Base-by-base conservation (phyloP, 1,284 basidiomycete genomes). In the Trichosporon ovoides region DNA sequence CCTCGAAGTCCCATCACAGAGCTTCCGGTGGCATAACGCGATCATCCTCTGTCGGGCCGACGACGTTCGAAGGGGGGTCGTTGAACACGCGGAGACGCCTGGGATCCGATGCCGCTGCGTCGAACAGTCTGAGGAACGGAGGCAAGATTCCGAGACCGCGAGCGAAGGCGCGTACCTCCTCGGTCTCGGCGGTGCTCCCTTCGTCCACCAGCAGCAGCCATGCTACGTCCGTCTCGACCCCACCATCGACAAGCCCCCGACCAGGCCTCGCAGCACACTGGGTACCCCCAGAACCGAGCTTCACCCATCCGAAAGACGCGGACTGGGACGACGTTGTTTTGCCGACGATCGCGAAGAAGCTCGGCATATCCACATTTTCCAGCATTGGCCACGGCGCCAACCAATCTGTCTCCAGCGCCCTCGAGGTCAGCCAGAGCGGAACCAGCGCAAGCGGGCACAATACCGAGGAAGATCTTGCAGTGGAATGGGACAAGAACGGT, bases 271-370 rank as follows among this genome's bases (percentile, higher is more conserved):
- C 72, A 2, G 74, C 74, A 0, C 73, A 76, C 58, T 66, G 71
- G 20, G 68, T 75, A 3, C 74, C 74, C 3, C 72, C 70, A 7
- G 71, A 73, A 52, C 65, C 57, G 22, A 67, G 38, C 7, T 74
- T 72, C 52, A 73, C 73, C 2, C 76, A 76, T 7, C 73, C 76
- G 33, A 74, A 75, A 52, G 75, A 73, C 14, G 66, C 69, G 7
- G 69, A 77, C 53, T 78, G 77, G 77, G 77, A 79, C 58, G 76
- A 78, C 33, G 74, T 87, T 22, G 83, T 87, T 2, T 73, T 87
- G 11, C 85, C 85, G 11, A 87, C 87, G 3, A 87, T 93, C 5
- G 89, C 90, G 16, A 82, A 87, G 61, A 90, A 91, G 79, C 86
- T 86, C 68, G 89, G 88, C 3, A 65, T 69, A n/a, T 18, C 50